Percentiles rank a stretch among this genome's conserved stretches.
These are phyloP conservation scores for Rhodosporidiobolus sp. DNA, from an alignment of 768 basidiomycete species.

Conservation along the genomic window DNA sequence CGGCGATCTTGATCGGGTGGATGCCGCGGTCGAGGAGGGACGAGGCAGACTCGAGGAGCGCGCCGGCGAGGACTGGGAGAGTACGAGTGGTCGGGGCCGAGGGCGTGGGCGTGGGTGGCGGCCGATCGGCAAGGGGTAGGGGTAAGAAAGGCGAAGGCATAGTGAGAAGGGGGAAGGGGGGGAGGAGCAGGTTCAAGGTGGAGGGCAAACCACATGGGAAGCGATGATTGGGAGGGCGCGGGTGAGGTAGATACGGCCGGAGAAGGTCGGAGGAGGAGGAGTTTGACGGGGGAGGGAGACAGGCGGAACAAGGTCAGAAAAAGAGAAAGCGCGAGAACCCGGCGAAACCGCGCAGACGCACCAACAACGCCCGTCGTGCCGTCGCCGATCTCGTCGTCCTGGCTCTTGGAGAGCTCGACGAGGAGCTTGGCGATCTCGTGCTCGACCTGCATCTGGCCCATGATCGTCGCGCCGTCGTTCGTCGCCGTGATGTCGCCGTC, in stretches of 20 bases:
- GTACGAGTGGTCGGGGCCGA: background rate
- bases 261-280: too few species aligned
- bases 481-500: conserved; percentile 99
- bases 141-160: conserved; percentile 4
- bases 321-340: background rate
- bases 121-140: background rate
- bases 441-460: conserved; percentile 98
- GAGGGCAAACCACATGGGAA: background rate
- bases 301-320: background rate
- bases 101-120: background rate
- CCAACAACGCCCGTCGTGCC: conserved; percentile 99
- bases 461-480: conserved; percentile 97
- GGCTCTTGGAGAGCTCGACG: conserved; percentile 92
- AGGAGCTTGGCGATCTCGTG: conserved; percentile 98
- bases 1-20: conserved; percentile 97
- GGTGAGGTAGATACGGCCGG: too few species aligned
- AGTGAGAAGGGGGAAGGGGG: conserved; percentile 3
- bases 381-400: conserved; percentile 99
- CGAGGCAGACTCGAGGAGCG: conserved; percentile 89
- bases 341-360: conserved; percentile 52
- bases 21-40: conserved; percentile 97
- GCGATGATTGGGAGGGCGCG: too few species aligned
- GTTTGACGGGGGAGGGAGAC: too few species aligned
- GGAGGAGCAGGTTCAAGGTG: background rate
- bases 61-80: conserved; percentile 84